Evolutionary conservation across 2,329 filamentous ascomycete genomes (phyloP), one percentile per base, ranked within the genome.

Genomic region (Ophiocordyceps australis): DNA sequence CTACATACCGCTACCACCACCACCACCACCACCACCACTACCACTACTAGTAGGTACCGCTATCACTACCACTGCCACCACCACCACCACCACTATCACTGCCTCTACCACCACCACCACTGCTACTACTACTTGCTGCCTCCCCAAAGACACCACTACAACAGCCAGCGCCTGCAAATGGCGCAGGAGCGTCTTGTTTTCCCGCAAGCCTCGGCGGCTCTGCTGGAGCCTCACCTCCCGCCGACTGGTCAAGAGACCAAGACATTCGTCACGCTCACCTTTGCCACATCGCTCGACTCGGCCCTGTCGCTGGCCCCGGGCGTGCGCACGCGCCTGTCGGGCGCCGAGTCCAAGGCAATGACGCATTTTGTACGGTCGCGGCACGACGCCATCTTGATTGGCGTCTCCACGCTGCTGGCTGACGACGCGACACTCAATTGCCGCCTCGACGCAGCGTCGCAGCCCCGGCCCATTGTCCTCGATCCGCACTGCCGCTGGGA

Each of bases 351-450:
- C 20, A 93, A 93, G 50, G 67, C 79, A 27, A 91, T 95, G 81
- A 94, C 86, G 0, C 86, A 95, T 50, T 81, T 78, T 45, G 65
- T 95, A 16, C 79, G 86, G 39, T 74, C 74, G 9, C 66, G 64
- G 11, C 83, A 95, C 51, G 71, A 79, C 34, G 82, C 80, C 20
- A 92, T 94, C 37, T 61, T 91, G 14, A 60, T 95, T 17, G 86
- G 86, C 14, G 80, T 76, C 5, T 77, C 77, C 3, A 95, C 86
- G 2, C 79, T 82, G 7, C 57, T 81, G 15, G 76, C 80, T 13
- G 86, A 95, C 46, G 68, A 93, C 42, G 86, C 86, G 3, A 73
- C 71, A 3, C 57, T 95, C 27, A 94, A 92, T 46, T 89, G 79
- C 43, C 72, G 85, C 12, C 62, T 85, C 23, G 59, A 60, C 16